Base-by-base conservation (phyloP, 768 basidiomycete genomes). In the Leccinellum rugosiceps region DNA sequence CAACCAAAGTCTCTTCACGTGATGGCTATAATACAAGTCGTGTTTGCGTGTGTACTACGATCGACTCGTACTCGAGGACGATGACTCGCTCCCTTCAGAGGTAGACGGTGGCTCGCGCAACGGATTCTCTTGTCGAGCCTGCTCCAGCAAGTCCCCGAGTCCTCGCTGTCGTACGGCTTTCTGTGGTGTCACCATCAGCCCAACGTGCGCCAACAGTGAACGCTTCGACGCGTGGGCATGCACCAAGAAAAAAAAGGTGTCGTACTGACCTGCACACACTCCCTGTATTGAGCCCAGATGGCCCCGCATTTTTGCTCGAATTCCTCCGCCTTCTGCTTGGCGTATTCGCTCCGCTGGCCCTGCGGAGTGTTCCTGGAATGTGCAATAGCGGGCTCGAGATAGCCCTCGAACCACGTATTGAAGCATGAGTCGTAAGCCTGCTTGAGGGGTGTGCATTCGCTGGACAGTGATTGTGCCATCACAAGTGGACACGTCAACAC, bases 371-470 rank as follows among this genome's bases (percentile, higher is more conserved):
- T 73, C 14, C 78, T 73, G 55, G 78, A 65, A 31, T 74, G 69
- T 26, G 74, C 66, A 17, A 88, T 77, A 10, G 84, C 86, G 9
- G 94, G 94, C 67, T 94, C 89, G 23, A 98, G 84, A 71, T 98
- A 99, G 11, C 92, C 93, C 72, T 97, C 94, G 64, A 99, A 94
- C 96, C 95, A 98, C 8, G 89, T 84, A 66, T 97, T 97, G 77
- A 98, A 98, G 78, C 95, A 98, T 0, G 90, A 78, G 72, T 98
- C 95, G 70, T 97, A 98, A 55, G 84, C 76, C 52, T 85, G 84
- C 72, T 98, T 98, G 57, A 96, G 80, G 0, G 90, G 87, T 6
- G 95, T 97, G 75, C 96, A 98, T 77, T 86, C 82, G 9, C 83
- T 76, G 1, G 89, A 84, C 23, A 98, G 82, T 56, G 92, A 94